Evolutionary conservation across 2,329 filamentous ascomycete species (phyloP).

Genomic region (Xylariaceae sp.): DNA sequence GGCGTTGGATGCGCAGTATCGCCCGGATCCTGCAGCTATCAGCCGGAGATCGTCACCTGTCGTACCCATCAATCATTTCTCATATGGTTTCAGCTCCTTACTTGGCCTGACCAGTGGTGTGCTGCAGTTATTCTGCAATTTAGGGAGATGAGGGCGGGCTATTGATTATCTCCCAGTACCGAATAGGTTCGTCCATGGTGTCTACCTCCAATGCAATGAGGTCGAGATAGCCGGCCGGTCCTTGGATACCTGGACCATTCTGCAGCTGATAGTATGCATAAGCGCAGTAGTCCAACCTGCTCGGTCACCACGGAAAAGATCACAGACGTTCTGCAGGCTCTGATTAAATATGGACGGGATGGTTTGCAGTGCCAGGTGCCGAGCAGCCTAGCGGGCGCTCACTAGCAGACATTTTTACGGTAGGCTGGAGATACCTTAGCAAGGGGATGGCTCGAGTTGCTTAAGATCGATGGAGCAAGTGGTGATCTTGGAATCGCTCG

Average conservation of each 20-base stretch:
- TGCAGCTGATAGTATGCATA: background rate
- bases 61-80: constrained; percentile 11
- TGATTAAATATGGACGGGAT: too few relatives aligned
- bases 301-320: too few relatives aligned
- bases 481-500: constrained; percentile 2
- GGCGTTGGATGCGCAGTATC: constrained; percentile 10
- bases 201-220: background rate
- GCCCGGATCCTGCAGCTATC: background rate
- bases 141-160: constrained; percentile 10
- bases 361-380: too few relatives aligned
- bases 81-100: constrained; percentile 14
- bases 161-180: constrained; percentile 9
- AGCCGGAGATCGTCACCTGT: constrained; percentile 12
- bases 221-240: constrained; percentile 3
- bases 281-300: background rate
- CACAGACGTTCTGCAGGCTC: too few relatives aligned
- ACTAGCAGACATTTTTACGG: background rate
- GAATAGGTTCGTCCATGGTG: constrained; percentile 5
- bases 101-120: constrained; percentile 7
- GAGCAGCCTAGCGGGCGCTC: too few relatives aligned
- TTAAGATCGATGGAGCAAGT: constrained; percentile 4
- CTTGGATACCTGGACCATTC: background rate
- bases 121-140: constrained; percentile 15
- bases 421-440: too few relatives aligned
- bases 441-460: too few relatives aligned